Conservation (phyloP, 2,329 filamentous ascomycete species). For the Hypoxylon sp. region DNA sequence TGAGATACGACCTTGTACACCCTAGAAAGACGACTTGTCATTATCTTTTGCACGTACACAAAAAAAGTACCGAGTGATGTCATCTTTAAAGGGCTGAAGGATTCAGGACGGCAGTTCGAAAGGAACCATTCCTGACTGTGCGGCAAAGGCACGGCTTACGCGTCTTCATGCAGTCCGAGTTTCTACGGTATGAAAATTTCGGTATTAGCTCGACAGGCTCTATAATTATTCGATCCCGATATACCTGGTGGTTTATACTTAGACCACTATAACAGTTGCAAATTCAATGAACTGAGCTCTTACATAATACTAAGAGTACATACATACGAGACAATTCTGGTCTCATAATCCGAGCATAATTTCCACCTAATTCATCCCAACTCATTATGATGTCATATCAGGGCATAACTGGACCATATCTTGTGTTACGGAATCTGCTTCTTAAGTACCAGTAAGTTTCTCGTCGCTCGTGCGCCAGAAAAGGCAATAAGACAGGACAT, state of each 20-base stretch:
- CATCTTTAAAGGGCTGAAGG: slow-evolving; percentile 22
- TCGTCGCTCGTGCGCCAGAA: background rate
- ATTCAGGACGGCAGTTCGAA: slow-evolving; percentile 13
- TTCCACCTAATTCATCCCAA: background rate
- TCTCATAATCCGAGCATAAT: slow-evolving; percentile 7
- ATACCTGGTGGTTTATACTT: slow-evolving; percentile 6
- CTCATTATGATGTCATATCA: background rate
- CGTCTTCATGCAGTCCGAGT: slow-evolving; percentile 2
- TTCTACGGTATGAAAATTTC: background rate
- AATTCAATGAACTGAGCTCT: slow-evolving; percentile 5
- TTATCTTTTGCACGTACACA: slow-evolving; percentile 6
- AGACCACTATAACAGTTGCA: background rate
- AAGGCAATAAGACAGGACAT: slow-evolving; percentile 11
- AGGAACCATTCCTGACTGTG: slow-evolving; percentile 24
- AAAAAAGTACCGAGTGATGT: slow-evolving; percentile 21
- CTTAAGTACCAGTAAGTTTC: background rate
- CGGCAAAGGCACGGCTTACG: slow-evolving; percentile 11
- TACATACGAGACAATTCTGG: slow-evolving; percentile 6
- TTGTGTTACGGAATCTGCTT: background rate
- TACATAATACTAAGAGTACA: slow-evolving; percentile 1
- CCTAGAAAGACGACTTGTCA: slow-evolving; percentile 16
- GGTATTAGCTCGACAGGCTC: background rate
- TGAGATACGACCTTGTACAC: slow-evolving; percentile 30
- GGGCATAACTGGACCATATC: background rate
- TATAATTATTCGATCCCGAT: slow-evolving; percentile 2